Base-by-base conservation (phyloP, 306 rosid species). In the Abrus pulchellus region DNA sequence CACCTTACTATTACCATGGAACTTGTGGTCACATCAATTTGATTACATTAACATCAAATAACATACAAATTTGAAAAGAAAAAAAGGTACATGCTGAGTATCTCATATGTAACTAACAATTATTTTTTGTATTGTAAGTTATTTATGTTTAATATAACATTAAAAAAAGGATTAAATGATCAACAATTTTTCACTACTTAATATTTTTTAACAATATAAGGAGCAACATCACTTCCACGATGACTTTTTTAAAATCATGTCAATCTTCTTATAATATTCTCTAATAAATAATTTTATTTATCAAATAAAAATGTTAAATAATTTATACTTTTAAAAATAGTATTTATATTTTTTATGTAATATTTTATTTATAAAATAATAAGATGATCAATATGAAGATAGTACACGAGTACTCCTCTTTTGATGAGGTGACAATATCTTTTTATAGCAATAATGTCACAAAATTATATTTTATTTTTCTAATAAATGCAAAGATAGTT, bases 21-120 rank as follows among this genome's bases (percentile, higher is more conserved):
- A 57, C 49, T 56, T 68, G 61, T 69, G 61, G 50, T 69, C 53
- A 68, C n/a, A 4, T 68, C 32, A 33, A 27, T 44, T 44, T 68
- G 52, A 79, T 79, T 50, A 56, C 50, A 68, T 32, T 44, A 56
- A 27, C 59, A 67, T 29, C 43, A 32, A 68, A 78, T 55, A 54
- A 29, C 49, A 67, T 78, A 59, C 43, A 68, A 68, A 44, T 78
- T 41, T 29, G 68, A 67, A 41, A 20, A 20, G 20, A 54, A n/a
- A 3, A 41, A 1, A 43, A 13, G 59, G 30, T 29, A 0, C 14
- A 66, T 41, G 14, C 6, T 13, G 75, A 59, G 52, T 57, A 40
- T 64, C 43, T 52, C 41, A 5, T 36, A 27, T 36, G 45, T 38
- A 60, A 61, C 71, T 33, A 7, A 20, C 20, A 20, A 20, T 20